These are phyloP conservation scores for Hypsizygus marmoreus DNA, from an alignment of 768 basidiomycete species.

Conservation along the genomic window DNA sequence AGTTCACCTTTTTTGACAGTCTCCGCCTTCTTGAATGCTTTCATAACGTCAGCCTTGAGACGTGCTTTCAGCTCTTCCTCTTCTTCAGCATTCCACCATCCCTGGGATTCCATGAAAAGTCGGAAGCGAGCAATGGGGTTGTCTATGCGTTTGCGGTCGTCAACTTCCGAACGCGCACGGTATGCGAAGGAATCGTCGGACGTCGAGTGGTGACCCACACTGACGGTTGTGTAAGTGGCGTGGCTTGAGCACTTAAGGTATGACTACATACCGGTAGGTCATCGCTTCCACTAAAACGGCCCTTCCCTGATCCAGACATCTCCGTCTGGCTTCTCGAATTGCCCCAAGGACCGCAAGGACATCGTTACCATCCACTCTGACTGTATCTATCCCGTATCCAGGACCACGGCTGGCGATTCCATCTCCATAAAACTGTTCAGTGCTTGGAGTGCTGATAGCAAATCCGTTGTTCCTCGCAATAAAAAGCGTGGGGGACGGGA, in stretches of 20 bases:
- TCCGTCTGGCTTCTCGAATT: conserved; percentile 67
- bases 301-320: conserved; percentile 76
- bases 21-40: conserved; percentile 79
- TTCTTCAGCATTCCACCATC: conserved; percentile 82
- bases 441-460: conserved; percentile 89
- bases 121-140: conserved; percentile 87
- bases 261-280: conserved; percentile 72
- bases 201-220: conserved; percentile 92
- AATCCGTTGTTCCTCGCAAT: conserved; percentile 88
- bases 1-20: conserved; percentile 65
- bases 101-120: conserved; percentile 77
- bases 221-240: conserved; percentile 25
- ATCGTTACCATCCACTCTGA: conserved; percentile 95
- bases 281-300: conserved; percentile 89
- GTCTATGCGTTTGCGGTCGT: conserved; percentile 88
- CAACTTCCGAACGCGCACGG: conserved; percentile 85
- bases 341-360: conserved; percentile 79
- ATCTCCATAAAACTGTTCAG: conserved; percentile 90
- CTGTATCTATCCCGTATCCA: conserved; percentile 88
- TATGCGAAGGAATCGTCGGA: conserved; percentile 97
- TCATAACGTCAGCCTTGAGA: conserved; percentile 74
- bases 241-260: not conserved
- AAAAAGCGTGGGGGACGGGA: conserved; percentile 74
- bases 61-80: conserved; percentile 72
- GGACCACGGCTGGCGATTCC: conserved; percentile 92